These are phyloP conservation scores for Geotrichum restrictum DNA, from an alignment of 1,139 yeast species.

Conservation along the genomic window DNA sequence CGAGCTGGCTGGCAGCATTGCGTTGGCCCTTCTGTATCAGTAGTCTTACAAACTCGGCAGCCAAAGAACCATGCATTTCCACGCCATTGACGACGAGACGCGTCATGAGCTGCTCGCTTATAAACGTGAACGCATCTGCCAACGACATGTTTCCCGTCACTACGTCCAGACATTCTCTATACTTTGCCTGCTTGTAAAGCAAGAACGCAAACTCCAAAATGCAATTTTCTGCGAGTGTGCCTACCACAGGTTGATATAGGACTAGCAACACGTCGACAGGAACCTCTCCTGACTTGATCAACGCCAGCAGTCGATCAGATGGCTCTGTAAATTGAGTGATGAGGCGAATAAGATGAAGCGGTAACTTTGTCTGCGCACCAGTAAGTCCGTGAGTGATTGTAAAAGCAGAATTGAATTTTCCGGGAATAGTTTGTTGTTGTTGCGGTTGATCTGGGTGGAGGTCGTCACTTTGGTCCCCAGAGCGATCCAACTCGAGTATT, in stretches of 20 bases:
- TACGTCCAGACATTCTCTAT: conserved; percentile 9
- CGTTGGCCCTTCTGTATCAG: conserved; percentile 6
- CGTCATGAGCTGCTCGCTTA: conserved; percentile 6
- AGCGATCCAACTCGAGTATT: neutral
- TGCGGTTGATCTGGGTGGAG: neutral
- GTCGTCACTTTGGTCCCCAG: neutral
- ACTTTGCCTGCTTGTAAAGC: conserved; percentile 6
- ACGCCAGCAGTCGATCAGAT: conserved; percentile 16
- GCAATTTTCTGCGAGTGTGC: conserved; percentile 10
- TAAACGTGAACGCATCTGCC: conserved; percentile 6
- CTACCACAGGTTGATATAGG: conserved; percentile 14
- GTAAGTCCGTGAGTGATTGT: conserved; percentile 11
- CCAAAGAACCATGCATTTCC: conserved; percentile 8
- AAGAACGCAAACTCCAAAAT: conserved; percentile 10
- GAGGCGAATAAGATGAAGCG: conserved; percentile 8
- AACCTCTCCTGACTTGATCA: conserved; percentile 10
- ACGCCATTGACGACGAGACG: neutral
- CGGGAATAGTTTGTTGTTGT: neutral
- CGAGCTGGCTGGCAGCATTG: conserved; percentile 15
- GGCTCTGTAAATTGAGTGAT: conserved; percentile 6
- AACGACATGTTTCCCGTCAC: conserved; percentile 12
- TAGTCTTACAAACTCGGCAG: neutral
- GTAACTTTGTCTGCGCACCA: conserved; percentile 11
- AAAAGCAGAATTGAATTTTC: conserved; percentile 6
- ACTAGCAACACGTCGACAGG: conserved; percentile 11